Evolutionary conservation across 768 basidiomycete genomes (phyloP), one percentile per base, ranked within the genome.

Genomic region (Lentinula sp.): DNA sequence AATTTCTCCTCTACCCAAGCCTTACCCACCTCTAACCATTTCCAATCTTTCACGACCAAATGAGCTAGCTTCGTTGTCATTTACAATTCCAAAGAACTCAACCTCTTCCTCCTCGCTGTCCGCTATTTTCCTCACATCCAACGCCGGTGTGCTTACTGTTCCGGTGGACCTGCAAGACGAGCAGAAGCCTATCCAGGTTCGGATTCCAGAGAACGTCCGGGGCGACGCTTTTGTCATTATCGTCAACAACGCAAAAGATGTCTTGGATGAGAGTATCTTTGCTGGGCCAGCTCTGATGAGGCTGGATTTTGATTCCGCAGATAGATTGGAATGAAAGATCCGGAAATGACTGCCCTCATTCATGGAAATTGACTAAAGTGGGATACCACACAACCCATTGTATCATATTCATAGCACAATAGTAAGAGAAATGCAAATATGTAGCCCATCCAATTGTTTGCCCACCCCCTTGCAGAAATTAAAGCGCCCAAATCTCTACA

Each of bases 161-260:
- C 74, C 80, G 35, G 70, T 68, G 37, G 75, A 76, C 10, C 67
- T 73, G 54, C 75, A 65, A 39, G 64, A 60, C 55, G 70, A 68
- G 50, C 64, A 66, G 63, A n/a, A n/a, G n/a, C 8, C 46, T 48
- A 18, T n/a, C 7, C 70, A 73, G 53, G 69, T 74, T 18, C 67
- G 66, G 34, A 70, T 85, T 21, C 85, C 85, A 0, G 60, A 65
- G 8, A 74, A 74, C 2, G 60, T 84, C 13, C 64, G 63, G 59
- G 86, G 86, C 3, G 76, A 77, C 4, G 79, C 81, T 9, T 88
- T 82, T 70, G 78, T 80, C 7, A 68, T 84, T 59, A 72, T 85
- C 49, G 78, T 74, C 57, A 75, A 65, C 64, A 72, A 71, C 65
- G 73, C 72, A 62, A 23, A 49, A 11, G 28, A 28, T 15, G 72